These are phyloP conservation scores for Candida ovalis DNA, from an alignment of 805 yeast species.

Conservation along the genomic window DNA sequence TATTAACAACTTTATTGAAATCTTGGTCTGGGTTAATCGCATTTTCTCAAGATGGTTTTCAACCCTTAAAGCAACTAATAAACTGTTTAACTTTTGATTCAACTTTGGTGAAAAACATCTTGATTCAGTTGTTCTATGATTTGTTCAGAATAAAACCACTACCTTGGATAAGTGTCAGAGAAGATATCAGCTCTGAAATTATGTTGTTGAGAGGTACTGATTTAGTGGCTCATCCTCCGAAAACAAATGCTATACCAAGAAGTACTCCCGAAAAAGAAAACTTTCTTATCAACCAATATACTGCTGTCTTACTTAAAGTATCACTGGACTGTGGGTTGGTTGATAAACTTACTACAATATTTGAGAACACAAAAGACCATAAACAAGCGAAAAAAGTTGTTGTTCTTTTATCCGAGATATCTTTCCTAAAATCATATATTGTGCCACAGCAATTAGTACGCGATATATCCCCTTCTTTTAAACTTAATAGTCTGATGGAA, in stretches of 20 bases:
- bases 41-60: constrained; percentile 53
- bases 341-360: constrained; percentile 41
- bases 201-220: constrained; percentile 21
- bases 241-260: constrained; percentile 12
- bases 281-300: constrained; percentile 54
- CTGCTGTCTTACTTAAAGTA: constrained; percentile 54
- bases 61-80: constrained; percentile 54
- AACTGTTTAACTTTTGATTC: constrained; percentile 59
- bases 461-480: constrained; percentile 22
- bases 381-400: constrained; percentile 55
- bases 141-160: constrained; percentile 56
- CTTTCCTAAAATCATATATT: constrained; percentile 47
- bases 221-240: constrained; percentile 12
- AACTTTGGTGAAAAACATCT: constrained; percentile 50
- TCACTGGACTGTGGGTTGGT: constrained; percentile 56
- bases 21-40: constrained; percentile 75
- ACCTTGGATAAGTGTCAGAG: constrained; percentile 40
- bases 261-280: constrained; percentile 38
- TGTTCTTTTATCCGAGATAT: constrained; percentile 58
- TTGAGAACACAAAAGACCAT: constrained; percentile 36
- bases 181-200: constrained; percentile 12
- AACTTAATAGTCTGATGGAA: constrained; percentile 27
- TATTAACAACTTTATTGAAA: constrained; percentile 60
- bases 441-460: constrained; percentile 46
- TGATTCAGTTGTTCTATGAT: constrained; percentile 71